phyloP scores from a whole-genome alignment of 108 stramenopile species.

The Cylindrotheca closterium region DNA sequence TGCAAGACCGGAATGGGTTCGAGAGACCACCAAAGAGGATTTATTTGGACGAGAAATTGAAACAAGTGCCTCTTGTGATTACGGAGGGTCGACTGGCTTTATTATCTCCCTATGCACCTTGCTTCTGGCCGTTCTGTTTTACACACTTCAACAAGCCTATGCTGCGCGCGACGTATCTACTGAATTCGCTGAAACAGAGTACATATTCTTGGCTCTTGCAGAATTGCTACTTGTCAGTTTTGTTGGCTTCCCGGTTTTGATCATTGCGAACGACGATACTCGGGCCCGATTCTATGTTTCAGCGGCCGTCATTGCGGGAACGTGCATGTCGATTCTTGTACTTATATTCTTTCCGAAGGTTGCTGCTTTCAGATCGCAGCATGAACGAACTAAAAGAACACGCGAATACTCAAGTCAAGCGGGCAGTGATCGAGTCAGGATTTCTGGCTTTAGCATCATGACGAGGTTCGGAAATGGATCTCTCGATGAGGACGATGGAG shows the following conservation, averaged over 20 bases:
- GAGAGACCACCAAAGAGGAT: background rate
- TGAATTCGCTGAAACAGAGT: constrained; percentile 42
- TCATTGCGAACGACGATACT: constrained; percentile 22
- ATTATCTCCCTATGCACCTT: background rate
- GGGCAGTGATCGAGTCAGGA: too few relatives aligned
- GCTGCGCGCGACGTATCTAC: constrained; percentile 9
- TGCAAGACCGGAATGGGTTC: background rate
- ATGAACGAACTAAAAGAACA: too few relatives aligned
- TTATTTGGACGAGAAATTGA: constrained; percentile 8
- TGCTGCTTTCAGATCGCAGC: too few relatives aligned
- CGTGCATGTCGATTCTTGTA: constrained; percentile 1
- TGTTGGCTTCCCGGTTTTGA: constrained; percentile 21
- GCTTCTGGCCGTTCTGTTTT: background rate
- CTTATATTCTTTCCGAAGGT: constrained; percentile 4
- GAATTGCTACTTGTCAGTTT: constrained; percentile 13
- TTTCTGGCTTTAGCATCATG: too few relatives aligned
- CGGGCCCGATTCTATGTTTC: too few relatives aligned
- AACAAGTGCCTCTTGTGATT: background rate
- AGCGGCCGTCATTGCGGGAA: too few relatives aligned
- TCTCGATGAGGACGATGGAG: too few relatives aligned
- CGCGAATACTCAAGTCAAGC: too few relatives aligned
- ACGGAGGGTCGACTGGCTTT: background rate
- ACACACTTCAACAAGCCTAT: background rate
- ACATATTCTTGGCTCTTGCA: constrained; percentile 39
- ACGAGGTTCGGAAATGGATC: too few relatives aligned